Evolutionary conservation across 352 stramenopile genomes (phyloP).

Genomic region (Pythium apleroticum): DNA sequence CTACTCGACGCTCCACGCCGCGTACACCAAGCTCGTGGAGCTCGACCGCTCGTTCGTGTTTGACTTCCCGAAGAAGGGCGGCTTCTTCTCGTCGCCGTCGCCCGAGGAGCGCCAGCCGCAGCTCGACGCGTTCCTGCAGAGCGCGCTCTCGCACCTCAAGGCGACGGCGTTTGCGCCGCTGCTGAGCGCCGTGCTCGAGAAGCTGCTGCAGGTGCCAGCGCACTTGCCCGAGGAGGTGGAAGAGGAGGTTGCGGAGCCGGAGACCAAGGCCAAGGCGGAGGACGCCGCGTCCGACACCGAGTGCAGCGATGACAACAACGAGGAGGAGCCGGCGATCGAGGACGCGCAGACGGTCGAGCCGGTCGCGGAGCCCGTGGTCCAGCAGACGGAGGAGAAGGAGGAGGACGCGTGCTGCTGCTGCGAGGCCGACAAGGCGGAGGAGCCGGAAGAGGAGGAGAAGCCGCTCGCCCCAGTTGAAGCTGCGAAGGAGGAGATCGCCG

Average conservation of each 20-base stretch:
- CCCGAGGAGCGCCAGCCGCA: slow-evolving; percentile 57
- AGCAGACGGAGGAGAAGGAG: slow-evolving; percentile 21
- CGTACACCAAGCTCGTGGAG: slow-evolving; percentile 50
- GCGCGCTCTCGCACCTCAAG: slow-evolving; percentile 52
- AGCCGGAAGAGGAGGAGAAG: not conserved
- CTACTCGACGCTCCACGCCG: slow-evolving; percentile 64
- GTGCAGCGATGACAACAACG: slow-evolving; percentile 11
- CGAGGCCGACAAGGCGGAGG: not conserved
- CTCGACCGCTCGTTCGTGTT: slow-evolving; percentile 55
- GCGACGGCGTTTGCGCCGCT: slow-evolving; percentile 37
- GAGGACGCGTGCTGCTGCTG: not conserved
- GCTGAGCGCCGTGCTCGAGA: slow-evolving; percentile 46
- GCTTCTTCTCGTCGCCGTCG: slow-evolving; percentile 57
- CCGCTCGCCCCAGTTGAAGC: not conserved
- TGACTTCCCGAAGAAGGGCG: slow-evolving; percentile 62
- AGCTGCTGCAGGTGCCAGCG: slow-evolving; percentile 55
- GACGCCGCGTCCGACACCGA: slow-evolving; percentile 23
- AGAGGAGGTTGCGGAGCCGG: slow-evolving; percentile 23
- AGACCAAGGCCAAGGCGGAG: slow-evolving; percentile 18
- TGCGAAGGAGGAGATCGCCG: not conserved
- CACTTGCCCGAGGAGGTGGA: slow-evolving; percentile 24
- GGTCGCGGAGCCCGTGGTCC: slow-evolving; percentile 18
- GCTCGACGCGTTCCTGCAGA: slow-evolving; percentile 63
- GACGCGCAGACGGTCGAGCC: slow-evolving; percentile 17
- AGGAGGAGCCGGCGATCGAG: slow-evolving; percentile 16